Conservation (phyloP, 2,329 filamentous ascomycete species). For the Nectriaceae sp. region DNA sequence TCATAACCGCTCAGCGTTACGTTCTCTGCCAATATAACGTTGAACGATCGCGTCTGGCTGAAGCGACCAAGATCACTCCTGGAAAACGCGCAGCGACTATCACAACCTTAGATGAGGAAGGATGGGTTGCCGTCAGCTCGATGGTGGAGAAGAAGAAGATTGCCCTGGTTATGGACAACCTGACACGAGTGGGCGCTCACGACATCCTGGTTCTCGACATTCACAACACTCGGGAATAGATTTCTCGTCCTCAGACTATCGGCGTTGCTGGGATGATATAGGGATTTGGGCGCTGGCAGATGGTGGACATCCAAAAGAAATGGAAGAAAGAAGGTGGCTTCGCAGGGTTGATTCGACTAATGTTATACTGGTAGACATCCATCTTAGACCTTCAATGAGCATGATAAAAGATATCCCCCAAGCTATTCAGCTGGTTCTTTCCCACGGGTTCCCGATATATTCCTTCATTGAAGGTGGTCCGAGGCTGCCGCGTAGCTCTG, state of each 20-base stretch:
- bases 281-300: slow-evolving; percentile 12
- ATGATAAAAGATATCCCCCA: too few relatives aligned
- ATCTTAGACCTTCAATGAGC: too few relatives aligned
- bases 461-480: not conserved
- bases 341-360: too few relatives aligned
- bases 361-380: too few relatives aligned
- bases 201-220: slow-evolving; percentile 87
- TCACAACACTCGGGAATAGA: slow-evolving; percentile 67
- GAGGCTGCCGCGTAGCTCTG: not conserved
- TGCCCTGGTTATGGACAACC: slow-evolving; percentile 82
- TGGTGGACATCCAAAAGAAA: slow-evolving; percentile 13
- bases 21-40: slow-evolving; percentile 98
- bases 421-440: too few relatives aligned
- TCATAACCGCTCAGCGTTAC: slow-evolving; percentile 92
- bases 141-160: slow-evolving; percentile 93
- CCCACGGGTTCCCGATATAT: too few relatives aligned
- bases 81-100: slow-evolving; percentile 93
- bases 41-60: slow-evolving; percentile 65
- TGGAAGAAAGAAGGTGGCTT: slow-evolving; percentile 6
- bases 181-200: slow-evolving; percentile 73
- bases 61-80: slow-evolving; percentile 78
- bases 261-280: slow-evolving; percentile 14
- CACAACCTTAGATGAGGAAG: slow-evolving; percentile 82
- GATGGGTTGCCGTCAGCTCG: slow-evolving; percentile 90
- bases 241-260: slow-evolving; percentile 1